Percentiles rank a stretch among this genome's conserved stretches.
These are phyloP conservation scores for Phialophora expanda DNA, from an alignment of 2,329 filamentous ascomycete genomes.

Conservation along the genomic window DNA sequence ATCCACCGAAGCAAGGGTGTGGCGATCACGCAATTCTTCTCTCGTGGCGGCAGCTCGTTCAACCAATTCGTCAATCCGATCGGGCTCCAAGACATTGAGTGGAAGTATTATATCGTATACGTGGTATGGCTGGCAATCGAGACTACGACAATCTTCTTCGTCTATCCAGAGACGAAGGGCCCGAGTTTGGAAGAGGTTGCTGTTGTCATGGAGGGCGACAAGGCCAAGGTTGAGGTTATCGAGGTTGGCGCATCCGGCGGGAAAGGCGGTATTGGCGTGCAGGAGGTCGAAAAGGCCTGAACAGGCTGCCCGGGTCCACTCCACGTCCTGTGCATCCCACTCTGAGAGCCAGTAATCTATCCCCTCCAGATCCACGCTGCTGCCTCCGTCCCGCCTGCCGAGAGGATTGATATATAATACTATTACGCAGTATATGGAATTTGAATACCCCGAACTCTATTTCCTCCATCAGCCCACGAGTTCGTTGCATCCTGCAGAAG, in stretches of 20 bases:
- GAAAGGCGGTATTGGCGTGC: constrained; percentile 23
- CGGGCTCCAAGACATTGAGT: constrained; percentile 44
- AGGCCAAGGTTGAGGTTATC: constrained; percentile 31
- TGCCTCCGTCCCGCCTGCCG: no score
- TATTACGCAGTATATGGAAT: background rate
- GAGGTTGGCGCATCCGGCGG: constrained; percentile 23
- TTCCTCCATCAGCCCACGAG: background rate
- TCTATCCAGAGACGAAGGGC: constrained; percentile 43
- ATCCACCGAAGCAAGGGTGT: constrained; percentile 55
- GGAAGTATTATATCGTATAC: constrained; percentile 49
- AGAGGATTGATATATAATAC: background rate
- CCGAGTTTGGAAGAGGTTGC: constrained; percentile 42
- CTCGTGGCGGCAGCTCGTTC: constrained; percentile 25
- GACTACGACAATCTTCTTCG: constrained; percentile 37
- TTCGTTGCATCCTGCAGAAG: background rate
- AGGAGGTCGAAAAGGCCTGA: constrained; percentile 30
- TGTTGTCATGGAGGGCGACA: constrained; percentile 33
- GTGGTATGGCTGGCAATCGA: constrained; percentile 40
- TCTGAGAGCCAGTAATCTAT: background rate
- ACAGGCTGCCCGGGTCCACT: background rate
- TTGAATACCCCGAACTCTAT: background rate
- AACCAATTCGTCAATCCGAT: constrained; percentile 34
- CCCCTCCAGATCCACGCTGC: no score
- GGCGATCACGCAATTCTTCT: constrained; percentile 31
- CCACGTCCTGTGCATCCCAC: background rate